Base-by-base conservation (phyloP, 352 stramenopile genomes). In the Phytophthora vignae region DNA sequence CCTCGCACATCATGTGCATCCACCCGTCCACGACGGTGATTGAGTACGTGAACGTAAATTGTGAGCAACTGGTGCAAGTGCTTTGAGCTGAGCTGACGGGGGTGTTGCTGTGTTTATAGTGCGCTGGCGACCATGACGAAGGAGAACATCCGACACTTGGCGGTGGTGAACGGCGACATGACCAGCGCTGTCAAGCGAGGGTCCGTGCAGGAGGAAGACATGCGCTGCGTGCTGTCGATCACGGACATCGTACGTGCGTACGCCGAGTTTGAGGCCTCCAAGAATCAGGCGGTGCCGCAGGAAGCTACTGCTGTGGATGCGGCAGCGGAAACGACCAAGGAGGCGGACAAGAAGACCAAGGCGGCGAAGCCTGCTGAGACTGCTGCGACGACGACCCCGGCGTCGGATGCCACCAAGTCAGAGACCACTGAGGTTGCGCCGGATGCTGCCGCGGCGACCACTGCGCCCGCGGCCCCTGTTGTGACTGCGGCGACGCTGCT, bases 61-160 rank as follows among this genome's bases (percentile, higher is more conserved):
- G 17, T 9, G 31, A 25, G 22, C 22, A 25, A 12, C 12, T 40
- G 33, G 33, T 40, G 33, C 33, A 2, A 54, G 17, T 25, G 42
- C 22, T 59, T 42, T 59, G 55, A 36, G 25, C 31, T 59, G 22
- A 38, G n/a, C 33, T 55, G 14, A 60, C n/a, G n/a, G n/a, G 10
- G 2, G 22, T 14, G 21, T 42, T 21, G n/a, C 6, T 17, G 27
- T 4, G 27, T 68, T 40, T 64, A 6, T 69, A 94, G 88, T 67
- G 87, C 88, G 0, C 65, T 96, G 17, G 87, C 88, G 40, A 96
- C 88, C 7, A 94, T 96, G 88, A 91, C 85, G n/a, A 93, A 94
- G 61, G 88, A 96, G 42, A 92, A 96, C 54, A 91, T 94, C 58
- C 84, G 88, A 14, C 88, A 96, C 67, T 79, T 96, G 66, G 88